A percentile compares a stretch with the other conserved stretches of the same genome.
phyloP scores from a whole-genome alignment of 495 filamentous ascomycete species.

The Extremus antarcticus region DNA sequence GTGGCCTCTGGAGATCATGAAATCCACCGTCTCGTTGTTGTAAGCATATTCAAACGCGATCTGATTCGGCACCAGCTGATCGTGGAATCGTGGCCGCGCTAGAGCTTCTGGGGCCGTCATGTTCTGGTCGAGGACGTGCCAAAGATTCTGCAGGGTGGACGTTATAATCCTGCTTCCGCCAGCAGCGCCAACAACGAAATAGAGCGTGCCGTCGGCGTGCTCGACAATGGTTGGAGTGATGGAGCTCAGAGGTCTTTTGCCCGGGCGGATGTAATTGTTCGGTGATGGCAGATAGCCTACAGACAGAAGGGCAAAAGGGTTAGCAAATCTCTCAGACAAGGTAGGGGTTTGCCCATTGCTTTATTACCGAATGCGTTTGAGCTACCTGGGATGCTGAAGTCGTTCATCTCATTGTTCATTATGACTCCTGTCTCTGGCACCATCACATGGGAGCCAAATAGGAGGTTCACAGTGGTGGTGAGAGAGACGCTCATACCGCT shows the following conservation, averaged over 20 bases:
- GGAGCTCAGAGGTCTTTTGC: slow-evolving; percentile 71
- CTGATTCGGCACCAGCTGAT: slow-evolving; percentile 67
- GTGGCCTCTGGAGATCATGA: slow-evolving; percentile 52
- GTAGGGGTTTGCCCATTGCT: no score
- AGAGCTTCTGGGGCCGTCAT: slow-evolving; percentile 50
- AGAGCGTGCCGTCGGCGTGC: slow-evolving; percentile 46
- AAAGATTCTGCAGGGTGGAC: slow-evolving; percentile 63
- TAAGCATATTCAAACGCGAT: slow-evolving; percentile 61
- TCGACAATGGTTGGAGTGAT: slow-evolving; percentile 71
- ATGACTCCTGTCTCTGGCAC: slow-evolving; percentile 75
- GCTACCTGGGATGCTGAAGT: slow-evolving; percentile 65
- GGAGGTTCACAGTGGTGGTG: slow-evolving; percentile 63
- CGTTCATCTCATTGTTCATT: slow-evolving; percentile 92
- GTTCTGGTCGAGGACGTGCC: slow-evolving; percentile 57
- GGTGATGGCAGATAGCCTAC: slow-evolving; percentile 69
- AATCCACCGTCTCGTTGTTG: slow-evolving; percentile 53
- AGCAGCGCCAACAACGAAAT: slow-evolving; percentile 63
- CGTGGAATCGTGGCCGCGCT: slow-evolving; percentile 60
- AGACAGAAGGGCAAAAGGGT: no score
- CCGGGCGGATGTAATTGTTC: slow-evolving; percentile 68
- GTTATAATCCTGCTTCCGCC: slow-evolving; percentile 88
- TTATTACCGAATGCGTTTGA: slow-evolving; percentile 75
- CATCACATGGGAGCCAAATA: slow-evolving; percentile 69
- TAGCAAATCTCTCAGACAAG: no score
- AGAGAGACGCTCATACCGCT: slow-evolving; percentile 19